These are phyloP conservation scores for Entelexis sorbosivorans DNA, from an alignment of 1,139 yeast genomes.

Conservation along the genomic window DNA sequence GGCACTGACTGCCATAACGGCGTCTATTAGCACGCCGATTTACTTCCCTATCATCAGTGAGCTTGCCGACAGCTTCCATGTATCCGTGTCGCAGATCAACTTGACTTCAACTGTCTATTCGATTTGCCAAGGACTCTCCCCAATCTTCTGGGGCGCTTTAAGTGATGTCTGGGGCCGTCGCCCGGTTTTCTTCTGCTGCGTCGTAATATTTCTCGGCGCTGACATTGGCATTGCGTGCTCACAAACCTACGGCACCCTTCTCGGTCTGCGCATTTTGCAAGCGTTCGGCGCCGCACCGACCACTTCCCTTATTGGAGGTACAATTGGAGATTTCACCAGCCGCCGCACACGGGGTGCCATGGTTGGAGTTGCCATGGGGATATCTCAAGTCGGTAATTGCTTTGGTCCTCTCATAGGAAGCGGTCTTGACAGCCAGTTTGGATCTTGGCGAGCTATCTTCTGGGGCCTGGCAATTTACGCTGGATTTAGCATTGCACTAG, in stretches of 20 bases:
- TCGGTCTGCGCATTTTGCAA: constrained; percentile 53
- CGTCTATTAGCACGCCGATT: constrained; percentile 58
- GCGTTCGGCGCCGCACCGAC: constrained; percentile 64
- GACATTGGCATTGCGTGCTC: constrained; percentile 52
- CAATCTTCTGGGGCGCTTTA: constrained; percentile 51
- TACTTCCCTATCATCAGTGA: constrained; percentile 61
- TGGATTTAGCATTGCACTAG: constrained; percentile 24
- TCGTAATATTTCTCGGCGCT: constrained; percentile 44
- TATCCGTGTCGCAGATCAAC: constrained; percentile 47
- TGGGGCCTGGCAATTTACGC: constrained; percentile 54
- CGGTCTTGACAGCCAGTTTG: constrained; percentile 44
- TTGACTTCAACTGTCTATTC: constrained; percentile 61
- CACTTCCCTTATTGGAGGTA: constrained; percentile 54
- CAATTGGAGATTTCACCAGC: constrained; percentile 56
- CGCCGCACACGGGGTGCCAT: constrained; percentile 53
- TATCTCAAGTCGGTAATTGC: constrained; percentile 58
- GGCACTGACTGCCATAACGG: constrained; percentile 44
- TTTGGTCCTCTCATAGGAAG: constrained; percentile 72
- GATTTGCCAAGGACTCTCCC: constrained; percentile 58
- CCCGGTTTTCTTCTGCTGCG: constrained; percentile 48
- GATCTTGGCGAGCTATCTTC: constrained; percentile 61
- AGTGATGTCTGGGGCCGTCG: constrained; percentile 62
- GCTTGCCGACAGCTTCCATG: constrained; percentile 42
- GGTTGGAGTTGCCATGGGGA: constrained; percentile 51
- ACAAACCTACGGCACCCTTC: constrained; percentile 43